A percentile compares a stretch with the other conserved stretches of the same genome.
Conservation (phyloP, 2,329 filamentous ascomycete species). For the Fusarium solani-melongenae region DNA sequence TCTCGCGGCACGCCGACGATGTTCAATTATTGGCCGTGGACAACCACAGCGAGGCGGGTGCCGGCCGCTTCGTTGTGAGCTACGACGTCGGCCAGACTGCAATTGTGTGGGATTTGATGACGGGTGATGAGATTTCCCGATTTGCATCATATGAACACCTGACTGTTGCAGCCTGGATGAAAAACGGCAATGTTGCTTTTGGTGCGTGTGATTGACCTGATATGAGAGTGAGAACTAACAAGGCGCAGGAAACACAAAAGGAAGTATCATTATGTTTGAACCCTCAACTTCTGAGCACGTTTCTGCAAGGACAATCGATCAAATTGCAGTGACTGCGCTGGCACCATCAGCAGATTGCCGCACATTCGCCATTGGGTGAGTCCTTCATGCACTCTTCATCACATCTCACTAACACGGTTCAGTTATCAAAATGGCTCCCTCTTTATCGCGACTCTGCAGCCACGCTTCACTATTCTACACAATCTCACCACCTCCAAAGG, state of each 20-base stretch:
- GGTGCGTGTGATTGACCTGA: constrained; percentile 66
- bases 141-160: constrained; percentile 93
- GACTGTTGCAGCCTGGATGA: constrained; percentile 91
- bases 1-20: constrained; percentile 84
- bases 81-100: constrained; percentile 92
- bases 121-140: constrained; percentile 88
- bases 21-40: constrained; percentile 88
- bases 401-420: constrained; percentile 21
- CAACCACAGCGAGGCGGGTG: constrained; percentile 87
- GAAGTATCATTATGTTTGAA: constrained; percentile 94
- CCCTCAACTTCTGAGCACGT: constrained; percentile 93
- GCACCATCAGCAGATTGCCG: constrained; percentile 90
- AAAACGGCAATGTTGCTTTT: constrained; percentile 95
- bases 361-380: constrained; percentile 95
- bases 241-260: constrained; percentile 83
- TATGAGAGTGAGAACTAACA: constrained; percentile 28
- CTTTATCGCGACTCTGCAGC: constrained; percentile 87
- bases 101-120: constrained; percentile 96
- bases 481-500: constrained; percentile 86
- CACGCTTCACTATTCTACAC: constrained; percentile 93
- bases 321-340: constrained; percentile 93
- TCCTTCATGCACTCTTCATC: neutral
- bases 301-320: constrained; percentile 87
- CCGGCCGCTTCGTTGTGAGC: constrained; percentile 88
- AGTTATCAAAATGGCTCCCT: constrained; percentile 97